Conservation (phyloP, 2,329 filamentous ascomycete genomes). For the Aspergillus niger region DNA sequence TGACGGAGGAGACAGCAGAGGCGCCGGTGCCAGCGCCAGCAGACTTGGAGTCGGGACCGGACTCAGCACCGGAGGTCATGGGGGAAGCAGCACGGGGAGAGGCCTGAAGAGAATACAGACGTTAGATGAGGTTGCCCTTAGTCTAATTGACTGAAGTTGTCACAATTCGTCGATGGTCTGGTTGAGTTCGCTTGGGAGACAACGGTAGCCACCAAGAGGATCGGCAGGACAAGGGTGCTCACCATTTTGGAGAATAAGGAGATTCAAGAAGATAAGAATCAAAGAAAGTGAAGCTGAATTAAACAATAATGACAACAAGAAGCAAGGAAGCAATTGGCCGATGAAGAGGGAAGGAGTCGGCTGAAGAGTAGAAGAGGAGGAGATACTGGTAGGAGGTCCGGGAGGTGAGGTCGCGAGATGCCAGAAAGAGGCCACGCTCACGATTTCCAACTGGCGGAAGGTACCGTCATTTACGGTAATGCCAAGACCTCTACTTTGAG, state of each 20-base stretch:
- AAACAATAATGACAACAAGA: constrained; percentile 17
- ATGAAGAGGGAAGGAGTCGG: constrained; percentile 15
- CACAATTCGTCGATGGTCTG: constrained; percentile 8
- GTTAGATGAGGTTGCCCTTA: constrained; percentile 7
- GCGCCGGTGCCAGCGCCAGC: constrained; percentile 45
- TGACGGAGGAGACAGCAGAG: constrained; percentile 68
- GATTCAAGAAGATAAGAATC: constrained; percentile 18
- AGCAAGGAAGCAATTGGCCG: constrained; percentile 14
- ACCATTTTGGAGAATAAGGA: constrained; percentile 30
- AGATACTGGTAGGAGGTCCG: constrained; percentile 13
- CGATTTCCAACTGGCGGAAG: constrained; percentile 19
- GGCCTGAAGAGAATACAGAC: constrained; percentile 28
- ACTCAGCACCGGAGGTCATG: constrained; percentile 49
- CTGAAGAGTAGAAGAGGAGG: constrained; percentile 6
- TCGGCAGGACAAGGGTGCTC: constrained; percentile 17
- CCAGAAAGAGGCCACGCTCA: constrained; percentile 32
- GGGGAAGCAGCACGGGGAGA: constrained; percentile 46
- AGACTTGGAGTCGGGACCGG: constrained; percentile 47
- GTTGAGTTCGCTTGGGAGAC: background rate
- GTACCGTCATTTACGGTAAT: constrained; percentile 23
- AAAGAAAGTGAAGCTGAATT: constrained; percentile 27
- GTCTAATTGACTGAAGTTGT: constrained; percentile 7
- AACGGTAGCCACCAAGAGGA: constrained; percentile 11
- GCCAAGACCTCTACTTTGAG: background rate
- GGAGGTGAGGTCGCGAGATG: constrained; percentile 25